phyloP scores from a whole-genome alignment of 106 monocot genomes.

The Iris macrosiphon region DNA sequence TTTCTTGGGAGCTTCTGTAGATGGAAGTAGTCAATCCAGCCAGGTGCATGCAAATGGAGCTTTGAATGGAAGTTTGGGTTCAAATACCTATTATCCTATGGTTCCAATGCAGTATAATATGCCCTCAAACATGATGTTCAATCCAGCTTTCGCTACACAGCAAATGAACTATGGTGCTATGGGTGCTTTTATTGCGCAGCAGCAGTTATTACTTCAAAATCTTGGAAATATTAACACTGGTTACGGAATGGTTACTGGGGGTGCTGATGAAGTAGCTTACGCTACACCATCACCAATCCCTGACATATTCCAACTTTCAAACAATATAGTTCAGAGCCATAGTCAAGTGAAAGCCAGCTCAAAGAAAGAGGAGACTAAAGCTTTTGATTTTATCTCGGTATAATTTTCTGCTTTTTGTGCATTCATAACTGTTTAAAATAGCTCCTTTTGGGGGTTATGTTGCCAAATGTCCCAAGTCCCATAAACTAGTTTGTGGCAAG shows the following conservation, averaged over 20 bases:
- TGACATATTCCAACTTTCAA: conserved; percentile 65
- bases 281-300: conserved; percentile 42
- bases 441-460: neutral
- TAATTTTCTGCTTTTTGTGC: neutral
- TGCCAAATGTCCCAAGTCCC: neutral
- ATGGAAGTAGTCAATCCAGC: conserved; percentile 21
- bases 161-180: conserved; percentile 63
- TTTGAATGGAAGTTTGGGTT: conserved; percentile 24
- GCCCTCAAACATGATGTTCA: conserved; percentile 51
- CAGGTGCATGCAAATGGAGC: conserved; percentile 21
- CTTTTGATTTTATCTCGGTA: conserved; percentile 98
- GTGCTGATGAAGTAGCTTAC: conserved; percentile 19
- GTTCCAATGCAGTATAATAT: conserved; percentile 48
- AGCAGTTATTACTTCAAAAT: conserved; percentile 77
- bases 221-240: conserved; percentile 45
- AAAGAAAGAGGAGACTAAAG: conserved; percentile 86
- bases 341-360: conserved; percentile 27
- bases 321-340: conserved; percentile 42
- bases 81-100: conserved; percentile 27
- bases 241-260: conserved; percentile 21
- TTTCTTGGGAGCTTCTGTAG: conserved; percentile 16
- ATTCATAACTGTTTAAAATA: neutral
- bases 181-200: conserved; percentile 64
- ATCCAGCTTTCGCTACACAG: conserved; percentile 44
- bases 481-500: neutral